These are phyloP conservation scores for Cynara cardunculus DNA, from an alignment of 129 eudicot genomes.

Conservation along the genomic window DNA sequence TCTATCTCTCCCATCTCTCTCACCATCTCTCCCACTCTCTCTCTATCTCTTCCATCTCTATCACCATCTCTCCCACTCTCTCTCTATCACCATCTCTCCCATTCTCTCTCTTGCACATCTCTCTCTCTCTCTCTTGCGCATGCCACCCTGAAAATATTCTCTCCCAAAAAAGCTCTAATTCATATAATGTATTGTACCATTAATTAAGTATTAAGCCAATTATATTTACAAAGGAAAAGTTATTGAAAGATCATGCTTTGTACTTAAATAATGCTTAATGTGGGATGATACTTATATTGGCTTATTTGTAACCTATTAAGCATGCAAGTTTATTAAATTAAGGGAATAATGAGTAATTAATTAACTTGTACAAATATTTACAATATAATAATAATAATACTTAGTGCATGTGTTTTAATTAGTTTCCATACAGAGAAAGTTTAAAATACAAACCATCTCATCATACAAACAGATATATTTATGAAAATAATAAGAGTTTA, in stretches of 20 bases:
- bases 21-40: background rate
- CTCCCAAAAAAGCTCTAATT: background rate
- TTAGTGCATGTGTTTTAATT: slow-evolving; percentile 9
- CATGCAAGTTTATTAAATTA: slow-evolving; percentile 26
- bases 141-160: slow-evolving; percentile 25
- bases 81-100: background rate
- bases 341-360: slow-evolving; percentile 17
- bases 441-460: background rate
- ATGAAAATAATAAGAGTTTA: too few species aligned
- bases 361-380: background rate
- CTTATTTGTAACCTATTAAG: slow-evolving; percentile 37
- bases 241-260: slow-evolving; percentile 27
- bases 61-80: background rate
- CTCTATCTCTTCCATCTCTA: background rate
- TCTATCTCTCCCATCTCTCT: background rate
- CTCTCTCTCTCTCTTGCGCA: slow-evolving; percentile 15
- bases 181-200: background rate
- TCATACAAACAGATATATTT: too few species aligned
- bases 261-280: slow-evolving; percentile 9
- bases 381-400: background rate
- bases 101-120: background rate
- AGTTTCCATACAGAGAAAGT: background rate
- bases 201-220: background rate
- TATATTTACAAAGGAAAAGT: slow-evolving; percentile 12
- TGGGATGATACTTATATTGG: slow-evolving; percentile 31